These are phyloP conservation scores for Irpex sp. DNA, from an alignment of 1,284 basidiomycete species.

Conservation along the genomic window DNA sequence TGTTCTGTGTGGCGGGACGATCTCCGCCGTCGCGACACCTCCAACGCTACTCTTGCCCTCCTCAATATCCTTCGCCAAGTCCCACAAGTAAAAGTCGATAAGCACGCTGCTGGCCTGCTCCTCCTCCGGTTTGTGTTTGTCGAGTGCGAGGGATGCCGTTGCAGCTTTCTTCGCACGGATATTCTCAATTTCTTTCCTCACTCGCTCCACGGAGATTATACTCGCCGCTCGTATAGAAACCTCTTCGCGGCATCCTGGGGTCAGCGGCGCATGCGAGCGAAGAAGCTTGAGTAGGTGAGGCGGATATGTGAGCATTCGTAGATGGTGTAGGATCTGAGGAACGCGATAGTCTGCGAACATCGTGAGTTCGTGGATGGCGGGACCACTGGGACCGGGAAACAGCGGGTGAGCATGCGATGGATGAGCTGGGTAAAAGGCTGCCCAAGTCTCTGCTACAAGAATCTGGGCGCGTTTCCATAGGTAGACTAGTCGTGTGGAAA, in stretches of 20 bases:
- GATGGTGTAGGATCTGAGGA: constrained; percentile 79
- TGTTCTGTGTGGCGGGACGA: constrained; percentile 72
- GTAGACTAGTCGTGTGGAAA: constrained; percentile 41
- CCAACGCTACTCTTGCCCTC: constrained; percentile 51
- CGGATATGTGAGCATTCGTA: constrained; percentile 69
- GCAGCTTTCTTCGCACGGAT: constrained; percentile 15
- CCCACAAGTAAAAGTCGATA: constrained; percentile 87
- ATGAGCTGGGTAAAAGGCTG: constrained; percentile 63
- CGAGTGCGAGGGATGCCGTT: no score
- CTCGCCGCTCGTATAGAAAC: constrained; percentile 70
- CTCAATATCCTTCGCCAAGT: constrained; percentile 76
- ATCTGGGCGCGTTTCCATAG: constrained; percentile 87
- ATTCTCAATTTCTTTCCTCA: constrained; percentile 50
- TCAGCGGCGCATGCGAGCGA: constrained; percentile 37
- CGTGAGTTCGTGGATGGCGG: constrained; percentile 63
- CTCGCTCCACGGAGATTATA: constrained; percentile 71
- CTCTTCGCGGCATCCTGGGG: constrained; percentile 60
- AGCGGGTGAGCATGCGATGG: constrained; percentile 54
- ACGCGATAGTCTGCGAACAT: constrained; percentile 90
- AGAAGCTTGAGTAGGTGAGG: constrained; percentile 48
- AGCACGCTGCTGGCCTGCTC: constrained; percentile 68
- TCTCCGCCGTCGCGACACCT: constrained; percentile 51
- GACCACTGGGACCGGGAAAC: constrained; percentile 51
- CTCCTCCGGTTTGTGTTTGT: constrained; percentile 14
- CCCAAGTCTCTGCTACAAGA: constrained; percentile 82